Evolutionary conservation across 2,329 filamentous ascomycete genomes (phyloP).

Genomic region (Stachybotrys echinatus): DNA sequence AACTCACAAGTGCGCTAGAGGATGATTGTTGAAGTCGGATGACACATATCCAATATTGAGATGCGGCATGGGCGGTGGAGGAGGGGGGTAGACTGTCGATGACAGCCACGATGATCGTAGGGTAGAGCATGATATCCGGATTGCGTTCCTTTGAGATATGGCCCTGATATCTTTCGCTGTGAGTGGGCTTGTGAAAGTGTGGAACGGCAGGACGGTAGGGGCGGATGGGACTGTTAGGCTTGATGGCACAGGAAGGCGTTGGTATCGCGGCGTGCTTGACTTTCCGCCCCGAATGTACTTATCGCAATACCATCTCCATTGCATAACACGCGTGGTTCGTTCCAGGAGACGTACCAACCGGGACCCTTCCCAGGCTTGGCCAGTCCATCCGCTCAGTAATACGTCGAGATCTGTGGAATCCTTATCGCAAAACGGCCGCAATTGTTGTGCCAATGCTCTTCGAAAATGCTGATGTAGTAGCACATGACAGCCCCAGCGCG

Average conservation of each 20-base stretch:
- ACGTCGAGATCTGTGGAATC: constrained; percentile 24
- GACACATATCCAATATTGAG: constrained; percentile 96
- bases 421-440: constrained; percentile 33
- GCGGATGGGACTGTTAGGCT: constrained; percentile 75
- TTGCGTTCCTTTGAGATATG: constrained; percentile 91
- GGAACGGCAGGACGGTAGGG: constrained; percentile 92
- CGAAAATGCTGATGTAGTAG: constrained; percentile 52
- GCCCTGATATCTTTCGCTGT: constrained; percentile 86
- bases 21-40: constrained; percentile 98
- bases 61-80: constrained; percentile 71
- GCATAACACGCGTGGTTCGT: constrained; percentile 69
- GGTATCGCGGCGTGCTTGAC: constrained; percentile 53
- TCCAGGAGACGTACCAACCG: constrained; percentile 79
- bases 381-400: neutral
- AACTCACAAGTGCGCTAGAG: constrained; percentile 80
- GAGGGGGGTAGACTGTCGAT: constrained; percentile 74
- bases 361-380: constrained; percentile 62
- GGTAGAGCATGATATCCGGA: constrained; percentile 88
- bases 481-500: constrained; percentile 74
- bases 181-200: constrained; percentile 93
- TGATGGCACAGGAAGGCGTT: constrained; percentile 66
- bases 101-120: constrained; percentile 84
- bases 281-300: constrained; percentile 60
- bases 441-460: constrained; percentile 38
- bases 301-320: constrained; percentile 86